These are phyloP conservation scores for Fusarium tricinctum DNA, from an alignment of 2,329 filamentous ascomycete species.

Conservation along the genomic window DNA sequence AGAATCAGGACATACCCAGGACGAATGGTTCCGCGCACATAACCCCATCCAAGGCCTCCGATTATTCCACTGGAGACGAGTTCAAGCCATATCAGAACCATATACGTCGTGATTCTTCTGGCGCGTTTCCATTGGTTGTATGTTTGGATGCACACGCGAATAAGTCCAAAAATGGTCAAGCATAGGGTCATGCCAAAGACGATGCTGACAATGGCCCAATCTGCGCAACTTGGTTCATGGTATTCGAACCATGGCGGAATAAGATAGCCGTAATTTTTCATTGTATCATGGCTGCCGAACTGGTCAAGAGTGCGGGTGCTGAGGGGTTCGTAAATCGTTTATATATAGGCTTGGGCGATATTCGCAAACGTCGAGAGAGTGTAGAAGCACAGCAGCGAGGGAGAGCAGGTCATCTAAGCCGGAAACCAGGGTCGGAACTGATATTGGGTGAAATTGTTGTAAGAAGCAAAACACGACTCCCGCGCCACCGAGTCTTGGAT, in stretches of 20 bases:
- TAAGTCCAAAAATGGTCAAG: constrained; percentile 53
- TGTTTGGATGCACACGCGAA: constrained; percentile 56
- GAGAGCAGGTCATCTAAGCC: background rate
- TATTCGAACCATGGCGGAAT: constrained; percentile 47
- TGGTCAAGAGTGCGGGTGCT: background rate
- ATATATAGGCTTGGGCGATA: background rate
- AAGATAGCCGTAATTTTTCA: constrained; percentile 40
- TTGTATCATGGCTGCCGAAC: constrained; percentile 39
- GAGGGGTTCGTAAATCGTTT: background rate
- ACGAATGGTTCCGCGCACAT: constrained; percentile 52
- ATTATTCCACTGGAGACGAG: constrained; percentile 54
- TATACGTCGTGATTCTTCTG: constrained; percentile 54
- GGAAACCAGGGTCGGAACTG: background rate
- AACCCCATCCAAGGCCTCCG: constrained; percentile 55
- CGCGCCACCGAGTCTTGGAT: constrained; percentile 19
- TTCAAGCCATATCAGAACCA: constrained; percentile 59
- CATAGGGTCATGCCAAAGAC: constrained; percentile 57
- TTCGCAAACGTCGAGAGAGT: background rate
- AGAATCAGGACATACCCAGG: constrained; percentile 38
- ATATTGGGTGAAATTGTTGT: constrained; percentile 18
- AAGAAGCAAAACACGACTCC: constrained; percentile 24
- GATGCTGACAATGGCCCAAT: constrained; percentile 55
- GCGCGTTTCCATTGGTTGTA: constrained; percentile 51
- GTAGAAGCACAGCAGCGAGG: background rate
- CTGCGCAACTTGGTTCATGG: constrained; percentile 42